Evolutionary conservation across 2,329 filamentous ascomycete genomes (phyloP).

Genomic region (Gaeumannomyces tritici): DNA sequence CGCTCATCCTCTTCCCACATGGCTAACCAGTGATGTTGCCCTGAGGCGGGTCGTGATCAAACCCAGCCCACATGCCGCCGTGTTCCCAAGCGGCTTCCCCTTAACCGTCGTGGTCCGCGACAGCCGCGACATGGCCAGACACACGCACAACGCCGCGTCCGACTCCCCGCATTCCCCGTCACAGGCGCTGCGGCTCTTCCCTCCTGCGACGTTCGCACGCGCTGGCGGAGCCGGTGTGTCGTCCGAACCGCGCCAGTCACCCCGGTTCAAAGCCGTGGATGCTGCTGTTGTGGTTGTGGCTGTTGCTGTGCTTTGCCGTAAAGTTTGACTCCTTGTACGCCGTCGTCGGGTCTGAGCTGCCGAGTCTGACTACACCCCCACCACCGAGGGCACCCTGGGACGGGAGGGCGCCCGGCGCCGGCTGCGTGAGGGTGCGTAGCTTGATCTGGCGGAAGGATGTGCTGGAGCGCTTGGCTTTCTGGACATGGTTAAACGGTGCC

Average conservation of each 20-base stretch:
- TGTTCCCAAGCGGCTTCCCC: background rate
- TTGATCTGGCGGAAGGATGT: background rate
- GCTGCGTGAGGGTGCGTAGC: background rate
- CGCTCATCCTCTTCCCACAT: no score
- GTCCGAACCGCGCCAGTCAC: no score
- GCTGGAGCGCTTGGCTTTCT: no score
- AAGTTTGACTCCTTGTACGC: background rate
- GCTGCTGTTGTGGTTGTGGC: no score
- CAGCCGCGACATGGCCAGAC: no score
- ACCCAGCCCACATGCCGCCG: background rate
- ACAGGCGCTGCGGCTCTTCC: background rate
- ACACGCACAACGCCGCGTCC: background rate
- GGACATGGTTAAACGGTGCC: constrained; percentile 20
- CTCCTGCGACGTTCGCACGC: background rate
- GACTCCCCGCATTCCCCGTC: background rate
- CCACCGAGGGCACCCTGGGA: background rate
- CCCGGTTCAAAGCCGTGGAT: background rate
- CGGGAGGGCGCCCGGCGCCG: no score
- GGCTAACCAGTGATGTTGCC: no score
- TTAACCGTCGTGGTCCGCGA: background rate
- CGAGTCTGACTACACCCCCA: no score
- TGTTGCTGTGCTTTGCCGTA: no score
- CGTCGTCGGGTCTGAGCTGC: background rate
- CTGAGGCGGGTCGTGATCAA: no score
- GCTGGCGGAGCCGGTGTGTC: no score